Evolutionary conservation across 2,329 filamentous ascomycete genomes (phyloP).

Genomic region (Colletotrichum sansevieriae): DNA sequence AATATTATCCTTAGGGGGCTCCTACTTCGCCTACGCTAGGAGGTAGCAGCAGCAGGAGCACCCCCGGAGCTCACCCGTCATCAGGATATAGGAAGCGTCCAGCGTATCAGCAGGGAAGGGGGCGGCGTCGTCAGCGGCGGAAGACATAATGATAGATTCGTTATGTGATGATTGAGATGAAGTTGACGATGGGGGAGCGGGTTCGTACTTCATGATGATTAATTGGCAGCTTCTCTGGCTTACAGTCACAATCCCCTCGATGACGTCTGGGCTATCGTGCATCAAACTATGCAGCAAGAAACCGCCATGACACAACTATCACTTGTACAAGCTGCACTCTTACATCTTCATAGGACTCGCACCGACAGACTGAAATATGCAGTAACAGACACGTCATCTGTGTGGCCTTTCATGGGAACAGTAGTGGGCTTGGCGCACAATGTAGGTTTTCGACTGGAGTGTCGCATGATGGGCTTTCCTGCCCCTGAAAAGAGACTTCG

Average conservation of each 20-base stretch:
- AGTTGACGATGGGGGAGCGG: too few species aligned
- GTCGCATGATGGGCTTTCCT: constrained; percentile 53
- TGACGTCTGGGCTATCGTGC: not conserved
- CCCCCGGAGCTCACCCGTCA: too few species aligned
- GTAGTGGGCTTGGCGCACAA: constrained; percentile 50
- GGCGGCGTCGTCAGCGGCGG: too few species aligned
- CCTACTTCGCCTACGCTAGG: too few species aligned
- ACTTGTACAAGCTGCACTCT: constrained; percentile 9
- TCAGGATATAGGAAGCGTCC: too few species aligned
- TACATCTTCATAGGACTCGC: not conserved
- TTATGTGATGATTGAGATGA: too few species aligned
- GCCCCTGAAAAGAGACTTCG: constrained; percentile 54
- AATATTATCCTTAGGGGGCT: too few species aligned
- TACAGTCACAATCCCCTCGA: not conserved
- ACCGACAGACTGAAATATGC: not conserved
- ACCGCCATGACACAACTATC: not conserved
- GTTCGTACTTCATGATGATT: not conserved
- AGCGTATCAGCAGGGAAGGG: too few species aligned
- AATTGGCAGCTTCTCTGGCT: not conserved
- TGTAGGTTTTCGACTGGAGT: constrained; percentile 53
- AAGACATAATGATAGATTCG: too few species aligned
- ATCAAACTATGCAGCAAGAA: not conserved
- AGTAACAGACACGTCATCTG: constrained; percentile 50
- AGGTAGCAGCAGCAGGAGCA: too few species aligned
- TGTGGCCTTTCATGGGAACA: constrained; percentile 53